Percentiles rank a stretch among this genome's conserved stretches.
These are phyloP conservation scores for Geotrichum reessii DNA, from an alignment of 1,139 yeast genomes.

Conservation along the genomic window DNA sequence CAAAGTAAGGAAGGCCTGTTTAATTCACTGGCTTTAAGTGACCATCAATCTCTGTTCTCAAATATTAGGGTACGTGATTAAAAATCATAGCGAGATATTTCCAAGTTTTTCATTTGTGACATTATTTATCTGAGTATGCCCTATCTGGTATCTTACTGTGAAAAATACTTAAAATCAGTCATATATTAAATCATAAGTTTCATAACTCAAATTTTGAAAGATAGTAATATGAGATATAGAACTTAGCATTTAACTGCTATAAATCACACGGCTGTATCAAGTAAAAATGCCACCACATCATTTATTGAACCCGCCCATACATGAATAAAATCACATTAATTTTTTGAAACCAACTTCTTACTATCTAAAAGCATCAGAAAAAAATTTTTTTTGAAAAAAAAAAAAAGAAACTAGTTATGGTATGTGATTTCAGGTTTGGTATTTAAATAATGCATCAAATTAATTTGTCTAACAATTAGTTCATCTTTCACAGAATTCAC, in stretches of 20 bases:
- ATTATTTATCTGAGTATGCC: not conserved
- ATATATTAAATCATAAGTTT: not conserved
- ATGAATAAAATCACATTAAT: not conserved
- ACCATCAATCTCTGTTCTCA: too few relatives aligned
- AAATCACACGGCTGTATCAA: not conserved
- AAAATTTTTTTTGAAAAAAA: too few relatives aligned
- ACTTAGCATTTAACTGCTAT: not conserved
- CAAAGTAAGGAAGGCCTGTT: too few relatives aligned
- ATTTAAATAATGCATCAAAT: not conserved
- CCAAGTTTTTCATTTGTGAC: not conserved
- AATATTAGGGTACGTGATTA: too few relatives aligned
- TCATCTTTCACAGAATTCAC: conserved; percentile 51
- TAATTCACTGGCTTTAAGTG: too few relatives aligned
- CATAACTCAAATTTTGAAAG: not conserved
- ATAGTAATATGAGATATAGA: not conserved
- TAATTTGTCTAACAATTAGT: not conserved
- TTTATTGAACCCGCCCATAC: not conserved
- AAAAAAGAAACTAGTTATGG: not conserved
- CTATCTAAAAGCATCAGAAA: not conserved
- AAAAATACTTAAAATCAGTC: too few relatives aligned
- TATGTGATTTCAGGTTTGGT: not conserved
- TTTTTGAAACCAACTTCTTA: not conserved
- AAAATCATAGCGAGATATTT: too few relatives aligned
- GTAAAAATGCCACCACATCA: conserved; percentile 16
- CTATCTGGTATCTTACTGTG: not conserved